These are phyloP conservation scores for Candida schatavii DNA, from an alignment of 805 yeast species.

Conservation along the genomic window DNA sequence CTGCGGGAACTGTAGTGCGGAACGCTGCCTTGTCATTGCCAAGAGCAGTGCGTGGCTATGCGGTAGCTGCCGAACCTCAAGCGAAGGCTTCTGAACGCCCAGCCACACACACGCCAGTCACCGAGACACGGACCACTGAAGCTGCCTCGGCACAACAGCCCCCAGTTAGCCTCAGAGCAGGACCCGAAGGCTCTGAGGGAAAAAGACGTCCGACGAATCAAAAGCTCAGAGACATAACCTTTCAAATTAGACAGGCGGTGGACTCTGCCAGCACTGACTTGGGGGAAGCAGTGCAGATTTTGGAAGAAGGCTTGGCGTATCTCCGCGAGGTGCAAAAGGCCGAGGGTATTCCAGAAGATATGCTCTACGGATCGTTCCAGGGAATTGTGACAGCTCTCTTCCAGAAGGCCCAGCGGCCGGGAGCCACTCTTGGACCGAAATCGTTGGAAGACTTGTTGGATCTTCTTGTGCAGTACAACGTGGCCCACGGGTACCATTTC, in stretches of 20 bases:
- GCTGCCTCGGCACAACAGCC: slow-evolving; percentile 6
- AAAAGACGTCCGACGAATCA: slow-evolving; percentile 16
- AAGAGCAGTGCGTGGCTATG: too few relatives aligned
- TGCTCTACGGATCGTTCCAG: slow-evolving; percentile 25
- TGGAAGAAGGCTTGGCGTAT: slow-evolving; percentile 40
- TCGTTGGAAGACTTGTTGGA: slow-evolving; percentile 23
- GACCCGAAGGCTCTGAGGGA: not conserved
- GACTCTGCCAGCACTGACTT: slow-evolving; percentile 15
- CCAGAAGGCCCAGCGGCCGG: slow-evolving; percentile 15
- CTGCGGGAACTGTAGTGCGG: too few relatives aligned
- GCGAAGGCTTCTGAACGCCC: too few relatives aligned
- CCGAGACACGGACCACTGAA: too few relatives aligned
- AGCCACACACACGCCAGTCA: too few relatives aligned
- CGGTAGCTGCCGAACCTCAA: too few relatives aligned
- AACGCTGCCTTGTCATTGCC: too few relatives aligned
- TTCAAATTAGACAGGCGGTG: slow-evolving; percentile 28
- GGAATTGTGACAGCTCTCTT: slow-evolving; percentile 22
- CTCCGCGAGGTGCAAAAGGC: slow-evolving; percentile 34
- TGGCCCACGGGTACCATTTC: slow-evolving; percentile 36
- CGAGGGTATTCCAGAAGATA: slow-evolving; percentile 27
- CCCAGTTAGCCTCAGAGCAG: slow-evolving; percentile 2
- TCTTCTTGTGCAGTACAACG: slow-evolving; percentile 22
- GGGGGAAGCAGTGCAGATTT: slow-evolving; percentile 32
- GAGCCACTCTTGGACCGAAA: slow-evolving; percentile 10
- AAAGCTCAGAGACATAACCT: slow-evolving; percentile 32